Evolutionary conservation across 148 eudicot genomes (phyloP), one percentile per base, ranked within the genome.

Genomic region (Pouteria glomerata): DNA sequence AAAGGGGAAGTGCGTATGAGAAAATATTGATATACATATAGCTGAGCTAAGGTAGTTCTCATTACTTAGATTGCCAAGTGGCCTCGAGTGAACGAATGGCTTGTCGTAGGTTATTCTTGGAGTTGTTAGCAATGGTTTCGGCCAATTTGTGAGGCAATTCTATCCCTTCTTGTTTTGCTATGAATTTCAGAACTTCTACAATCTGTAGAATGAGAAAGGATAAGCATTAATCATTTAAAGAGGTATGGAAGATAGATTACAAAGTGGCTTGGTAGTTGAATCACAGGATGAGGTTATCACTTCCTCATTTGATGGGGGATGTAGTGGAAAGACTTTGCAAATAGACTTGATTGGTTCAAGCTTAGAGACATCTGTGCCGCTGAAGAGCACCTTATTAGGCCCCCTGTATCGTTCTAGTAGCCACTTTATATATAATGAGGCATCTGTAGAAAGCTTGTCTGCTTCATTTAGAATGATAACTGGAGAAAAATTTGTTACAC

Each of bases 1-100:
- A 34, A 37, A 12, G 5, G 37, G 56, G 74, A 83, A 84, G 66
- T 72, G n/a, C n/a, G n/a, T n/a, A n/a, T n/a, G n/a, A n/a, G n/a
- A n/a, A n/a, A n/a, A n/a, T n/a, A n/a, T n/a, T n/a, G n/a, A n/a
- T n/a, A n/a, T n/a, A n/a, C n/a, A n/a, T n/a, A n/a, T n/a, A n/a
- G n/a, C n/a, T n/a, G n/a, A n/a, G n/a, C n/a, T n/a, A n/a, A n/a
- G n/a, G n/a, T n/a, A n/a, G n/a, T n/a, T n/a, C n/a, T n/a, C n/a
- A n/a, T n/a, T n/a, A n/a, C n/a, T n/a, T n/a, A 45, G 53, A 51
- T 71, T 70, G 74, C 84, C 84, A 74, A 52, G 84, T 80, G 11
- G 82, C 84, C 77, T 83, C 84, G 29, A 83, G 75, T 31, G 86
- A 83, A 21, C 86, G 84, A 10, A 83, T 78, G 24, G 86, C 86